These are phyloP conservation scores for Bruguiera gymnorhiza DNA, from an alignment of 345 rosid genomes.

Conservation along the genomic window DNA sequence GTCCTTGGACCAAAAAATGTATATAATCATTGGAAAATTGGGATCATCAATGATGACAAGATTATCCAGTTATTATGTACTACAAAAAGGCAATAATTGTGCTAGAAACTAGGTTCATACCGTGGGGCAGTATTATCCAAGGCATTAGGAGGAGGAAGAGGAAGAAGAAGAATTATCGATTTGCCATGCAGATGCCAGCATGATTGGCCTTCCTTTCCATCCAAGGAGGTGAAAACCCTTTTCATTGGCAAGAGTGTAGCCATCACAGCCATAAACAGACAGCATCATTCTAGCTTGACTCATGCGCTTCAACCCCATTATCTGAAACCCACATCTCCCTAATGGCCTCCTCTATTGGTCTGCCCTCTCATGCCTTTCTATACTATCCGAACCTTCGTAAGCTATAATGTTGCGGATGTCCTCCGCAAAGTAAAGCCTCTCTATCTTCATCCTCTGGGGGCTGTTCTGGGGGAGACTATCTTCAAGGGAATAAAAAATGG, in stretches of 20 bases:
- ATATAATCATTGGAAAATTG: no score
- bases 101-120: no score
- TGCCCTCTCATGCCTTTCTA: conserved; percentile 58
- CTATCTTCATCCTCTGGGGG: conserved; percentile 55
- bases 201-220: no score
- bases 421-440: conserved; percentile 44
- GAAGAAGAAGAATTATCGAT: no score
- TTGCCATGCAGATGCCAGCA: no score
- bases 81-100: no score
- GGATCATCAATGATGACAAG: no score
- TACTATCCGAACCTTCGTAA: conserved; percentile 41
- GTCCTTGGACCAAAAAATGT: no score
- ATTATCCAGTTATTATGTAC: no score
- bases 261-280: conserved; percentile 56
- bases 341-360: conserved; percentile 61
- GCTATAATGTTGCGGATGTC: conserved; percentile 58
- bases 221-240: conserved; percentile 7
- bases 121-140: no score
- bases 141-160: no score
- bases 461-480: conserved; percentile 44
- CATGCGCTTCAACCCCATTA: conserved; percentile 40
- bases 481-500: conserved; percentile 59
- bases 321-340: conserved; percentile 62
- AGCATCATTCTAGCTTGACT: conserved; percentile 58
- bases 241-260: conserved; percentile 45